Evolutionary conservation across 257 asterid genomes (phyloP), one percentile per base, ranked within the genome.

Genomic region (Petunia secreta): DNA sequence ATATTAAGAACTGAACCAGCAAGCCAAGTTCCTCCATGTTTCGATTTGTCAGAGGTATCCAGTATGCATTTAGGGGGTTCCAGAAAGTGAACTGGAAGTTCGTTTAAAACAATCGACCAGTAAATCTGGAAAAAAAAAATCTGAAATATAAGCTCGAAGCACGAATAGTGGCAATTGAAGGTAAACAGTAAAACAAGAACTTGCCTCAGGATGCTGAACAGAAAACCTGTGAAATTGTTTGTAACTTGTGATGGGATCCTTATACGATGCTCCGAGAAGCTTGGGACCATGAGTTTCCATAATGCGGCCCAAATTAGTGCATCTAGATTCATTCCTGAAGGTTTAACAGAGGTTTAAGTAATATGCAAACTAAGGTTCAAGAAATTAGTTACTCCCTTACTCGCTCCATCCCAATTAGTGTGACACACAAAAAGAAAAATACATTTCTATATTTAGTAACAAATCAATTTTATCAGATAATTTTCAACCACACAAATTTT

Each of bases 231-330:
- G 99, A 85, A 93, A 95, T 16, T 65, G 87, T 54, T 78, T 86
- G 87, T 91, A 92, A 89, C 97, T 95, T 34, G 89, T 71, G 54
- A 95, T 85, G 0, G 98, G 99, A 83, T 95, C 97, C 87, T 93
- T 83, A 87, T 93, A 95, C 10, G 55, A 53, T 63, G 83, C 80
- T 76, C 97, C 96, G 58, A 95, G 82, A 37, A 91, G 86, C 86
- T 86, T 86, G 15, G 92, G 93, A 64, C 99, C 93, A n/a, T 93
- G 94, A 52, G 84, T 52, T 84, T 93, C 98, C 97, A 95, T 89
- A 16, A 95, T 77, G 62, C 93, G 92, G 75, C 98, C 98, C 90
- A 95, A 89, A 86, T 93, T 95, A n/a, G 97, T 90, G 67, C 62
- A 16, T 83, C 82, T 90, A 53, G 97, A 81, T 81, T 90, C 80